Evolutionary conservation across 805 yeast species (phyloP).

Genomic region (Saturnispora silvae): DNA sequence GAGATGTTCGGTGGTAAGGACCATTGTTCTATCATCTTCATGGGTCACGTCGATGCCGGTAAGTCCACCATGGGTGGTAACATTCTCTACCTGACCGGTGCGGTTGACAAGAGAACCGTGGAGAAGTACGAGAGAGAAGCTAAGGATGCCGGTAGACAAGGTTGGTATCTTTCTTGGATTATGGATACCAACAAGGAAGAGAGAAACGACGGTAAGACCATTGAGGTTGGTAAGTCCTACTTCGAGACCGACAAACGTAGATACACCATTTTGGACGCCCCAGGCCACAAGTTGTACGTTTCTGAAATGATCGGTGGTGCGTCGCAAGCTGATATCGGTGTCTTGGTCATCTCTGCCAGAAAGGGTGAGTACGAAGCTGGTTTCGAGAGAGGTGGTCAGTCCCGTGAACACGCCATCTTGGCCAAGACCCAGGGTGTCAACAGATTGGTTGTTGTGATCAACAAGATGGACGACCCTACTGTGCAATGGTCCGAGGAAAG

Average conservation of each 20-base stretch:
- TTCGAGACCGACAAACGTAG: conserved; percentile 97
- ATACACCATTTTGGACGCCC: conserved; percentile 96
- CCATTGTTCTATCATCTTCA: conserved; percentile 90
- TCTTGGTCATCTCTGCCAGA: conserved; percentile 93
- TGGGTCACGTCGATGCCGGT: conserved; percentile 99
- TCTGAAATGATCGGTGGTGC: conserved; percentile 99
- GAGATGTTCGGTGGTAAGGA: conserved; percentile 97
- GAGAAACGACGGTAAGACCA: conserved; percentile 97
- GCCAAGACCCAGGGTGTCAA: conserved; percentile 99
- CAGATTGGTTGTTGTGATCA: conserved; percentile 83
- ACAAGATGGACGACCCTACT: conserved; percentile 98
- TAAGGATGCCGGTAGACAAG: conserved; percentile 98
- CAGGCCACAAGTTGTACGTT: conserved; percentile 98
- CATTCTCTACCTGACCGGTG: conserved; percentile 82
- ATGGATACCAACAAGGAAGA: conserved; percentile 99
- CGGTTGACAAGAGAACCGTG: conserved; percentile 96
- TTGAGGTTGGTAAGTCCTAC: conserved; percentile 96
- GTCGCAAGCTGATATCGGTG: conserved; percentile 98
- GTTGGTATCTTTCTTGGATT: conserved; percentile 99
- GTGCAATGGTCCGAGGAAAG: conserved; percentile 94
- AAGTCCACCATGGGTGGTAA: conserved; percentile 99
- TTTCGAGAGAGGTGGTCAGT: conserved; percentile 97
- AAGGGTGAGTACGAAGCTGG: conserved; percentile 99
- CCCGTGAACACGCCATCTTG: conserved; percentile 93
- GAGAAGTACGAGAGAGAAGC: conserved; percentile 98